Percentiles rank a stretch among this genome's conserved stretches.
phyloP scores from a whole-genome alignment of 371 early-diverging fungal genomes.

The Mucor irregularis region DNA sequence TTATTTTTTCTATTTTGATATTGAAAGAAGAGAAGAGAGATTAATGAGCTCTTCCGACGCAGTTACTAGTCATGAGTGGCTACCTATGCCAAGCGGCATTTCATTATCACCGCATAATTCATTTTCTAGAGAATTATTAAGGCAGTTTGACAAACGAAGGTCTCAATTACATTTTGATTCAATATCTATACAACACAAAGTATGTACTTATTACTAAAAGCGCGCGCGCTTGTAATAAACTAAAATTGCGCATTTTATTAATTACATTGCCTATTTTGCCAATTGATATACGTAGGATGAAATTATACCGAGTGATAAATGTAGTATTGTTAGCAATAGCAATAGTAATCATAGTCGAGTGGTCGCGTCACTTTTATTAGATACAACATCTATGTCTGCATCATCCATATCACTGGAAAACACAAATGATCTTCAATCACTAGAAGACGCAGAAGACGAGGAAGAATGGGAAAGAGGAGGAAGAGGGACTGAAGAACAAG shows the following conservation, averaged over 20 bases:
- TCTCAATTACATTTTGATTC: neutral
- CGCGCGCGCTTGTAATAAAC: no score
- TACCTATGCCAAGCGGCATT: slow-evolving; percentile 34
- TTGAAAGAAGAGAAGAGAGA: slow-evolving; percentile 7
- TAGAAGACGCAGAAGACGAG: neutral
- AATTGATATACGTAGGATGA: no score
- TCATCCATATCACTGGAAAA: neutral
- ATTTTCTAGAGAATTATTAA: slow-evolving; percentile 27
- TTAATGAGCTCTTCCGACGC: neutral
- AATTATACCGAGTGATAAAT: no score
- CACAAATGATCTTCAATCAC: neutral
- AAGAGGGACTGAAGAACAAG: no score
- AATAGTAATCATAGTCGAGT: neutral
- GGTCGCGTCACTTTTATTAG: no score
- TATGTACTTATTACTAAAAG: neutral
- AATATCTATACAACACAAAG: neutral
- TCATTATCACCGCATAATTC: slow-evolving; percentile 22
- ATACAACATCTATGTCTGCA: neutral
- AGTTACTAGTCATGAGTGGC: slow-evolving; percentile 17
- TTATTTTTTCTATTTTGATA: neutral
- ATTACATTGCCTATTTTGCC: no score
- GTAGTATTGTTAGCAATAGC: no score
- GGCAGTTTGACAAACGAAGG: slow-evolving; percentile 22
- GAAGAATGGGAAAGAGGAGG: neutral
- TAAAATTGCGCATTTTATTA: neutral